Evolutionary conservation across 106 monocot genomes (phyloP).

Genomic region (Amphibolis antarctica): DNA sequence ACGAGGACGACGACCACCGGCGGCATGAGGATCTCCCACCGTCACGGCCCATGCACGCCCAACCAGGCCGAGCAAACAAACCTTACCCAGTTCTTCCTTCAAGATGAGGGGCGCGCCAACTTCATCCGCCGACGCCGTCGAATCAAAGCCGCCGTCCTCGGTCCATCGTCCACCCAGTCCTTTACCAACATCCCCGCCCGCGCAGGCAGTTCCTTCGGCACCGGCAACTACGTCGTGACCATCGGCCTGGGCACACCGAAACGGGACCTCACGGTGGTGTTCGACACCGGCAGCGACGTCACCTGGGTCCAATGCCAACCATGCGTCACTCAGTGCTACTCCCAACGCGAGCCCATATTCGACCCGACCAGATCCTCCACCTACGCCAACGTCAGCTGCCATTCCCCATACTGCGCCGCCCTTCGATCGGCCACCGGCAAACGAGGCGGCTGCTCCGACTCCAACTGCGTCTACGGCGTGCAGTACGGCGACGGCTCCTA

Average conservation of each 20-base stretch:
- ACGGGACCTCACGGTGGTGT: slow-evolving; percentile 5
- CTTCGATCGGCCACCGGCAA: background rate
- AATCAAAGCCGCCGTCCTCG: background rate
- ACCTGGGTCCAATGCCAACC: slow-evolving; percentile 24
- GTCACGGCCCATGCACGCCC: slow-evolving; percentile 1
- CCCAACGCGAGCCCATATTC: slow-evolving; percentile 17
- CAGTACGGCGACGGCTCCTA: slow-evolving; percentile 12
- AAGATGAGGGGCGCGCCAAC: slow-evolving; percentile 4
- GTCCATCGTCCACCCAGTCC: background rate
- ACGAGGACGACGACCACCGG: background rate
- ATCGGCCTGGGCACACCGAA: slow-evolving; percentile 17
- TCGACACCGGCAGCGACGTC: slow-evolving; percentile 21
- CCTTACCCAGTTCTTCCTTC: background rate
- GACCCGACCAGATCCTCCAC: slow-evolving; percentile 11
- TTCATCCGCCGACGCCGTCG: background rate
- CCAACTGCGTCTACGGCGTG: slow-evolving; percentile 7
- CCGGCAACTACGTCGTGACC: slow-evolving; percentile 18
- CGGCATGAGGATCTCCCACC: slow-evolving; percentile 2
- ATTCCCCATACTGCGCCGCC: background rate
- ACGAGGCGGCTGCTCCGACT: background rate
- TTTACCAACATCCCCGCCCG: slow-evolving; percentile 4
- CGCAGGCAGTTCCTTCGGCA: background rate
- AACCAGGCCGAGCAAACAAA: background rate
- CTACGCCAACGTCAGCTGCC: slow-evolving; percentile 11
- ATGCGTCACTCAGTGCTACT: slow-evolving; percentile 9